Conservation (phyloP, 1,284 basidiomycete species). For the Lentinus polychrous region DNA sequence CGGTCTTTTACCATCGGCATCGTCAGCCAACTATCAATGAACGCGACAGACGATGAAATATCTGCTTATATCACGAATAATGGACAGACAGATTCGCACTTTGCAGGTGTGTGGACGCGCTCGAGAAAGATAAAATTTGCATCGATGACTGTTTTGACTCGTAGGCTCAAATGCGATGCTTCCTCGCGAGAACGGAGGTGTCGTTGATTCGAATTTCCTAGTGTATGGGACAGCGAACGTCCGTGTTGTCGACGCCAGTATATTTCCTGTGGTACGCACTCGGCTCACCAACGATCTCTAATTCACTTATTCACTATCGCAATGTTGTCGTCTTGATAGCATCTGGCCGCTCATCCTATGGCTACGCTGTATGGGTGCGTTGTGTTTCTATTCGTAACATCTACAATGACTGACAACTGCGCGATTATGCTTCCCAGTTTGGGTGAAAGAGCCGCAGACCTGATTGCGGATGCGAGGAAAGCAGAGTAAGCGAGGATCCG, state of each 20-base stretch:
- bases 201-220: conserved; percentile 27
- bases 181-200: conserved; percentile 21
- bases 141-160: background rate
- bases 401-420: background rate
- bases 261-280: conserved; percentile 22
- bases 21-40: background rate
- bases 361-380: conserved; percentile 1
- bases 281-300: background rate
- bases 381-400: background rate
- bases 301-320: background rate
- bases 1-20: background rate
- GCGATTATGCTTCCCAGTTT: background rate
- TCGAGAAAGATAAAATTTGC: background rate
- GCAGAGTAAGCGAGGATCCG: too few species aligned
- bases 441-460: background rate
- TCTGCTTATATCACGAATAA: background rate
- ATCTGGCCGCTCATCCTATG: background rate
- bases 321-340: background rate
- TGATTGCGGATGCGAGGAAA: background rate
- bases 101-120: background rate
- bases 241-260: conserved; percentile 28
- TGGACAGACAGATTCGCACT: background rate
- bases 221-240: conserved; percentile 32
- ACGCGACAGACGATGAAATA: background rate
- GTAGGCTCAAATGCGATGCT: conserved; percentile 22